These are phyloP conservation scores for Pseudogymnoascus verrucosus DNA, from an alignment of 2,329 filamentous ascomycete species.

Conservation along the genomic window DNA sequence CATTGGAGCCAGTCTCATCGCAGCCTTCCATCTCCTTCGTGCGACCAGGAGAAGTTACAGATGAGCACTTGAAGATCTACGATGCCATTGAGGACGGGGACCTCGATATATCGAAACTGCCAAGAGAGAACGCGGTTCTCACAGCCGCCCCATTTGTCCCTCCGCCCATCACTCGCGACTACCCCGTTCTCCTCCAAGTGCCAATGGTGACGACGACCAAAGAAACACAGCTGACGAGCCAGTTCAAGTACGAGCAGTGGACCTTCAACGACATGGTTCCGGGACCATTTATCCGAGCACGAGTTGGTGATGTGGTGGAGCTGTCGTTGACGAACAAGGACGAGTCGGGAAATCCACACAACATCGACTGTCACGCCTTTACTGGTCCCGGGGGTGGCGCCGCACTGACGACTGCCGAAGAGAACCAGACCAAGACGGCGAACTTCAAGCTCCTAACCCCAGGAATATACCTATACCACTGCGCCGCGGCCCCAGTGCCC, in stretches of 20 bases:
- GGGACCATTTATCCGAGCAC: constrained; percentile 30
- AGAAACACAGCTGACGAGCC: constrained; percentile 26
- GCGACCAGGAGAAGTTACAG: neutral
- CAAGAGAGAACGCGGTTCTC: constrained; percentile 25
- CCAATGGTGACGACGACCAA: constrained; percentile 24
- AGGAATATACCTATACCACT: constrained; percentile 30
- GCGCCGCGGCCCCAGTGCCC: constrained; percentile 29
- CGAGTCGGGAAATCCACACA: constrained; percentile 29
- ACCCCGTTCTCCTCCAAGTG: constrained; percentile 27
- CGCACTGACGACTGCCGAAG: constrained; percentile 27
- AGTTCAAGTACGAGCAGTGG: constrained; percentile 31
- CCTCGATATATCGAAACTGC: constrained; percentile 17
- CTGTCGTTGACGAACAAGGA: constrained; percentile 29
- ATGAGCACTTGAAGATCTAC: neutral
- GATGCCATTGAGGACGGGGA: constrained; percentile 1
- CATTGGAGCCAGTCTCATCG: neutral
- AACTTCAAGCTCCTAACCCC: constrained; percentile 26
- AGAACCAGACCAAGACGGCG: constrained; percentile 28
- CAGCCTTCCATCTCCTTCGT: neutral
- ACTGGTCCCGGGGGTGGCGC: constrained; percentile 29
- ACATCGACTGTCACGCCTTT: constrained; percentile 31
- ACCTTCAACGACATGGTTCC: constrained; percentile 30
- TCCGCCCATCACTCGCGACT: constrained; percentile 25
- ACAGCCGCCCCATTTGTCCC: constrained; percentile 27
- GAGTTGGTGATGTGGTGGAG: constrained; percentile 29